These are phyloP conservation scores for Paramecium primaurelia DNA, from an alignment of 73 alveolate genomes.

Conservation along the genomic window DNA sequence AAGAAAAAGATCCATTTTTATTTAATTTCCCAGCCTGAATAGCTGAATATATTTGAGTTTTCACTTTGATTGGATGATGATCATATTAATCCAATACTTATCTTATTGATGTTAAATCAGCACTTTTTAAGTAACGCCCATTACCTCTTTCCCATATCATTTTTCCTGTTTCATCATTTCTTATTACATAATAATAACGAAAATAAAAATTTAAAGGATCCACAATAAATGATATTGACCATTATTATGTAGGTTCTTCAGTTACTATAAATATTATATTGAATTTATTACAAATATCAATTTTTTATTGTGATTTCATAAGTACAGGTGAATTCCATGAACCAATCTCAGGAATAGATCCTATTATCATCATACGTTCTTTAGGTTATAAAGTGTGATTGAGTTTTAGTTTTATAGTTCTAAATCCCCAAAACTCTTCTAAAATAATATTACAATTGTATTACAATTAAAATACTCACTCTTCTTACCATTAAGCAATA, in stretches of 20 bases:
- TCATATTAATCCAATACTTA: neutral
- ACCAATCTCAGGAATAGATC: conserved; percentile 27
- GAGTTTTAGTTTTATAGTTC: conserved; percentile 11
- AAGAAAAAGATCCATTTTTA: neutral
- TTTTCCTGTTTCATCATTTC: neutral
- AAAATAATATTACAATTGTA: neutral
- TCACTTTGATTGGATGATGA: neutral
- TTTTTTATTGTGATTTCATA: neutral
- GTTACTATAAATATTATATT: neutral
- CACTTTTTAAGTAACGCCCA: conserved; percentile 8
- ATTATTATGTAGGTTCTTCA: neutral
- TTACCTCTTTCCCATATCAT: conserved; percentile 42
- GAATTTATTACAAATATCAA: neutral
- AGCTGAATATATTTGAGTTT: neutral
- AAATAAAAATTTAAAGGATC: neutral
- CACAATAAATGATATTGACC: neutral
- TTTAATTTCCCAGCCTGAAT: neutral
- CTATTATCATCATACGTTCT: conserved; percentile 1
- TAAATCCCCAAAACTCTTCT: conserved; percentile 40
- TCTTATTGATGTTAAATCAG: neutral
- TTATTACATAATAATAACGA: conserved; percentile 34
- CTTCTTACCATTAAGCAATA: neutral
- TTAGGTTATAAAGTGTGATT: neutral
- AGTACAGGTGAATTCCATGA: conserved; percentile 5
- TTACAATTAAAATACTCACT: conserved; percentile 22